Conservation (phyloP, 176 grass and related monocot genomes). For the Canna indica region DNA sequence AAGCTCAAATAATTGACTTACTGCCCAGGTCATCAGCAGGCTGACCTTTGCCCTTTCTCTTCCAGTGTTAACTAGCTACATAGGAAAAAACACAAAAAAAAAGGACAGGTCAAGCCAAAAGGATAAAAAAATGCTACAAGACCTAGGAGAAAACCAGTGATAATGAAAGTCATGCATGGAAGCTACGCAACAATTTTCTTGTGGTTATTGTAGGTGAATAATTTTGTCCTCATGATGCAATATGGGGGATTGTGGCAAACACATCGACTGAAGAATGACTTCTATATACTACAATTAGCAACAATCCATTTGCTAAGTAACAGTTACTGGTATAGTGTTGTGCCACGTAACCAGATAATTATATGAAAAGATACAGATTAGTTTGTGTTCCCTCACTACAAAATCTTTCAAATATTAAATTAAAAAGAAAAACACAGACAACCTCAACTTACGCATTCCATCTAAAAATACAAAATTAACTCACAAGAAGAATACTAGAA, state of each 20-base stretch:
- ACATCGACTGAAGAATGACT: background rate
- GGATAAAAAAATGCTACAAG: background rate
- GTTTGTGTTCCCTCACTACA: background rate
- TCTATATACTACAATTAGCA: background rate
- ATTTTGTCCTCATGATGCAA: background rate
- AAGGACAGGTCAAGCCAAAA: background rate
- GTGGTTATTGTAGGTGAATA: background rate
- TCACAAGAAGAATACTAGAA: background rate
- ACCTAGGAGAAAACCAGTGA: background rate
- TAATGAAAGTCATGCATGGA: background rate
- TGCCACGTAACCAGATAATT: background rate
- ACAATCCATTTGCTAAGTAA: background rate
- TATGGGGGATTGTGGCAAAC: no score
- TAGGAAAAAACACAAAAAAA: background rate
- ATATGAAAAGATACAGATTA: background rate
- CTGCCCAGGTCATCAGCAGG: constrained; percentile 88
- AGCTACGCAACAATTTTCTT: background rate
- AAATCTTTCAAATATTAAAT: background rate
- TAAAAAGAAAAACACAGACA: background rate
- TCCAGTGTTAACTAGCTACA: constrained; percentile 88
- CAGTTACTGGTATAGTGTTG: background rate
- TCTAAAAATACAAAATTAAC: background rate
- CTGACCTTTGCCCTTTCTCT: constrained; percentile 94
- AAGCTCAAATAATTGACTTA: constrained; percentile 29
- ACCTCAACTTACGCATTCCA: background rate